Conservation (phyloP, 371 early-diverging fungal genomes). For the Mucor velutinosus region DNA sequence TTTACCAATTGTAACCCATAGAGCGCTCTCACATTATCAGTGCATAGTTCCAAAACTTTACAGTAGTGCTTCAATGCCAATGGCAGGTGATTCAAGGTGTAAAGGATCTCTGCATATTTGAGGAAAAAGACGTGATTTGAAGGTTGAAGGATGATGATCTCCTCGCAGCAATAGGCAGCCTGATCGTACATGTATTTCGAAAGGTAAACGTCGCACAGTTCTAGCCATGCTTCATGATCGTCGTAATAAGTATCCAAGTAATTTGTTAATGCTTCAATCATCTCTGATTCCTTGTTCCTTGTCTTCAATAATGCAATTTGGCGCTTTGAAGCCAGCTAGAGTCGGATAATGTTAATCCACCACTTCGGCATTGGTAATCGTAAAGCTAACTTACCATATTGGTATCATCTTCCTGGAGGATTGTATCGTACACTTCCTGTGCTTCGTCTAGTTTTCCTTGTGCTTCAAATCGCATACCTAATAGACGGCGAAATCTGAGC, state of each 20-base stretch:
- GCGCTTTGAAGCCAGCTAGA: conserved; percentile 68
- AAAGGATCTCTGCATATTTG: conserved; percentile 87
- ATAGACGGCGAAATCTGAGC: conserved; percentile 65
- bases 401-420: conserved; percentile 68
- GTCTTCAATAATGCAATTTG: conserved; percentile 74
- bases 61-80: conserved; percentile 77
- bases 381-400: conserved; percentile 50
- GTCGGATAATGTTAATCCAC: not conserved
- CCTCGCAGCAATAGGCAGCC: conserved; percentile 90
- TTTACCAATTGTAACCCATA: conserved; percentile 76
- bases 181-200: conserved; percentile 72
- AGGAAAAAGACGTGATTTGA: conserved; percentile 81
- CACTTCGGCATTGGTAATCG: not conserved
- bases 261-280: conserved; percentile 70
- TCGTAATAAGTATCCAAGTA: conserved; percentile 82
- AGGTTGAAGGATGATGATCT: conserved; percentile 82
- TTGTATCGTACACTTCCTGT: conserved; percentile 61
- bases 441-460: conserved; percentile 70
- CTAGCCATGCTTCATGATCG: conserved; percentile 89
- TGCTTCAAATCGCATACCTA: conserved; percentile 75
- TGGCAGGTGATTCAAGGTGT: conserved; percentile 60
- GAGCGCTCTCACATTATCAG: conserved; percentile 73
- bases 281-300: conserved; percentile 66
- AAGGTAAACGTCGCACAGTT: conserved; percentile 77
- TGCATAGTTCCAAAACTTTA: conserved; percentile 74